These are phyloP conservation scores for Pythium monospermum DNA, from an alignment of 352 stramenopile species.

Conservation along the genomic window DNA sequence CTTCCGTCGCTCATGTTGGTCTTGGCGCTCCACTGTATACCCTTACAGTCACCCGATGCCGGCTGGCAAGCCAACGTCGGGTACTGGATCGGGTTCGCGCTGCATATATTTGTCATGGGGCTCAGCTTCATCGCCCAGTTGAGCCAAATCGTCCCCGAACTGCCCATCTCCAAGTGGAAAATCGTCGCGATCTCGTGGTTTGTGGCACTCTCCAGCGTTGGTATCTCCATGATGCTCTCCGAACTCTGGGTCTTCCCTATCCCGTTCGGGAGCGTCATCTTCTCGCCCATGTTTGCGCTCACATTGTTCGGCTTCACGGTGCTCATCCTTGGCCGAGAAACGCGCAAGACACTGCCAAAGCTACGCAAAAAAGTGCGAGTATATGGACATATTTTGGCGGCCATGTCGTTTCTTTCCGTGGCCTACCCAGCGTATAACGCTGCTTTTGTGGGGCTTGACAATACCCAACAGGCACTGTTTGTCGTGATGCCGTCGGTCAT, in stretches of 20 bases:
- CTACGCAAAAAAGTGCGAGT: slow-evolving; percentile 3
- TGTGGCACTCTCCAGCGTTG: background rate
- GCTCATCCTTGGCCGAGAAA: slow-evolving; percentile 11
- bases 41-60: slow-evolving; percentile 2
- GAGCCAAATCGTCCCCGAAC: slow-evolving; percentile 19
- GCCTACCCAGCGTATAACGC: slow-evolving; percentile 20
- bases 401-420: slow-evolving; percentile 13
- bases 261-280: slow-evolving; percentile 17
- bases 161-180: slow-evolving; percentile 6
- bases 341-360: background rate
- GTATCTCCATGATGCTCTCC: background rate
- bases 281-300: slow-evolving; percentile 9
- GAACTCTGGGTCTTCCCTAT: slow-evolving; percentile 18
- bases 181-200: slow-evolving; percentile 11
- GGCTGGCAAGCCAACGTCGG: slow-evolving; percentile 6
- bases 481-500: slow-evolving; percentile 18
- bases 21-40: slow-evolving; percentile 13
- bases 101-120: slow-evolving; percentile 12
- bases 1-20: slow-evolving; percentile 18
- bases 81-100: slow-evolving; percentile 10
- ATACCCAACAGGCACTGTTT: slow-evolving; percentile 15
- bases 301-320: slow-evolving; percentile 3
- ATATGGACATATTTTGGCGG: slow-evolving; percentile 8
- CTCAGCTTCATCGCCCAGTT: slow-evolving; percentile 17
- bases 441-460: slow-evolving; percentile 14